Percentiles rank a stretch among this genome's conserved stretches.
Evolutionary conservation across 306 rosid genomes (phyloP).

Genomic region (Trifolium pratense): DNA sequence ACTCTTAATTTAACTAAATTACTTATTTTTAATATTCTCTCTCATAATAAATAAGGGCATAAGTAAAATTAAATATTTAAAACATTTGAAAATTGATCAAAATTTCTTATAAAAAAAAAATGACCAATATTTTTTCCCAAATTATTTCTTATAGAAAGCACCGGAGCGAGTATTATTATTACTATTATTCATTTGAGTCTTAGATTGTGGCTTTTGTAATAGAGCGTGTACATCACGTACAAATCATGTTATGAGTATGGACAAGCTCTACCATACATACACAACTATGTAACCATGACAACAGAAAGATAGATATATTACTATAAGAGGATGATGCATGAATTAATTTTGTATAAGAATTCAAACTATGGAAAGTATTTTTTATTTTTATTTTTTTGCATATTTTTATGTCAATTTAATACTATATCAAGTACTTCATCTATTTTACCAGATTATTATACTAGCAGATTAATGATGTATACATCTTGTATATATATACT

Average conservation of each 20-base stretch:
- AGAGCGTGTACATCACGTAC: slow-evolving; percentile 52
- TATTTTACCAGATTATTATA: background rate
- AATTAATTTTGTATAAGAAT: background rate
- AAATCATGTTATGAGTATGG: slow-evolving; percentile 16
- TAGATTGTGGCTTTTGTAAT: slow-evolving; percentile 20
- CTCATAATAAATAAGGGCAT: no score
- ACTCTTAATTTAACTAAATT: no score
- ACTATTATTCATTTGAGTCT: slow-evolving; percentile 30
- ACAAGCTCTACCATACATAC: background rate
- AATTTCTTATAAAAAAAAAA: no score
- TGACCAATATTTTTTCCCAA: no score
- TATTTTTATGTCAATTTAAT: background rate
- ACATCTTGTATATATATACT: background rate
- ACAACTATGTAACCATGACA: background rate
- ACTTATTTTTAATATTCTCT: no score
- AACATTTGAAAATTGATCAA: no score
- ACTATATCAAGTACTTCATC: background rate
- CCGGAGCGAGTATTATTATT: no score
- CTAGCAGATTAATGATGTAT: background rate
- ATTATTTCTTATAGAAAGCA: no score
- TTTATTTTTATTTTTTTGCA: background rate
- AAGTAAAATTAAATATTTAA: no score
- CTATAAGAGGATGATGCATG: background rate
- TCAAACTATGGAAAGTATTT: background rate
- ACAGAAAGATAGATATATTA: background rate